Percentiles rank a stretch among this genome's conserved stretches.
phyloP scores from a whole-genome alignment of 1,139 yeast species.

The Suhomyces wounanorum region DNA sequence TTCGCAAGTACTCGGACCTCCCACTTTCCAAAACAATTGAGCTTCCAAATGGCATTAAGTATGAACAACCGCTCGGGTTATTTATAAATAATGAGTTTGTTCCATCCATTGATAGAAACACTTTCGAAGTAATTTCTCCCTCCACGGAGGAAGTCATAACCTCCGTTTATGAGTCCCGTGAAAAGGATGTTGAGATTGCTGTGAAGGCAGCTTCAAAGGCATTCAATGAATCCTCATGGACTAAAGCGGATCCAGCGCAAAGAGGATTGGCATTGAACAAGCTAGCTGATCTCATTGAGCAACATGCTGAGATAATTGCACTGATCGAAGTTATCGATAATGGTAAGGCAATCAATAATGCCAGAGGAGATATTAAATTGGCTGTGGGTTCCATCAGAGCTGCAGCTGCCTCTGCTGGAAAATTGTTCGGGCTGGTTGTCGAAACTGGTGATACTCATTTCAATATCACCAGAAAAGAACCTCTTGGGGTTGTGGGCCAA shows the following conservation, averaged over 20 bases:
- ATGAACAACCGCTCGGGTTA: constrained; percentile 67
- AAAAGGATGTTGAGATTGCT: constrained; percentile 60
- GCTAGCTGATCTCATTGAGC: constrained; percentile 14
- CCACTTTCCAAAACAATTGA: constrained; percentile 5
- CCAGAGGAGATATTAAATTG: constrained; percentile 21
- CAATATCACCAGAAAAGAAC: constrained; percentile 49
- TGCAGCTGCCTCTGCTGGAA: constrained; percentile 25
- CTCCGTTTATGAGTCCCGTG: constrained; percentile 55
- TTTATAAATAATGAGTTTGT: constrained; percentile 65
- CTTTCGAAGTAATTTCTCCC: constrained; percentile 56
- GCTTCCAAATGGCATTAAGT: constrained; percentile 15
- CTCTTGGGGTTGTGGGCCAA: constrained; percentile 80
- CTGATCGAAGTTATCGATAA: constrained; percentile 14
- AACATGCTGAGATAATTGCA: constrained; percentile 10
- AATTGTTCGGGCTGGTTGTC: constrained; percentile 19
- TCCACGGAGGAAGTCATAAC: constrained; percentile 58
- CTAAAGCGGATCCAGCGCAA: constrained; percentile 9
- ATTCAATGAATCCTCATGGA: constrained; percentile 25
- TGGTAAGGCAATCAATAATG: constrained; percentile 11
- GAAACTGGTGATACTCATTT: constrained; percentile 25
- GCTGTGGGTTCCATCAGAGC: constrained; percentile 21
- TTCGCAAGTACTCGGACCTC: constrained; percentile 1
- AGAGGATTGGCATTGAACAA: constrained; percentile 12
- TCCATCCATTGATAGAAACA: constrained; percentile 48
- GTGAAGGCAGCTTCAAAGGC: constrained; percentile 60